These are phyloP conservation scores for Coffea humblotiana DNA, from an alignment of 305 asterid species.

Conservation along the genomic window DNA sequence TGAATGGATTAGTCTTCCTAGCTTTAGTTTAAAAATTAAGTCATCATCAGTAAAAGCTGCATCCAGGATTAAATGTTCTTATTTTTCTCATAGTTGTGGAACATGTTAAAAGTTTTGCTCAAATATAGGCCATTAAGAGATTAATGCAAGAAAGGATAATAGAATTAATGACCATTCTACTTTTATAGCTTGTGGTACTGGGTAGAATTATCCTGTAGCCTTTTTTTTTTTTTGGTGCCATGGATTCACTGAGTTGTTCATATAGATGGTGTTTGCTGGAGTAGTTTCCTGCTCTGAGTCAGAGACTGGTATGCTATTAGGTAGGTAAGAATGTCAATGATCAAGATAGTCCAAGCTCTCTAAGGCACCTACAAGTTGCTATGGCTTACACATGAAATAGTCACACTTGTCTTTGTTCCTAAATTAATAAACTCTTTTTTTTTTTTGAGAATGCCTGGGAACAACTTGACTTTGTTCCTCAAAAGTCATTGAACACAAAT, in stretches of 20 bases:
- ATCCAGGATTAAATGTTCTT: not conserved
- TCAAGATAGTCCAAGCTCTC: not conserved
- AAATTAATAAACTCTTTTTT: no score
- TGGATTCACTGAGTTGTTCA: not conserved
- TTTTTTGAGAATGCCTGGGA: no score
- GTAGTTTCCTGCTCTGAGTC: conserved; percentile 1
- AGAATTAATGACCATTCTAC: not conserved
- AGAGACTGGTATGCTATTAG: not conserved
- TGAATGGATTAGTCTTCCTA: not conserved
- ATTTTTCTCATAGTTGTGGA: not conserved
- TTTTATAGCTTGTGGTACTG: not conserved
- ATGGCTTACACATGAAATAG: not conserved
- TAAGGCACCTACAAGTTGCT: not conserved
- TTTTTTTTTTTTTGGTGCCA: conserved; percentile 10
- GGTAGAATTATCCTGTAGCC: conserved; percentile 1
- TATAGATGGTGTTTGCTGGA: not conserved
- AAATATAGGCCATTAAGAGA: not conserved
- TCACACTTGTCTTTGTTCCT: not conserved
- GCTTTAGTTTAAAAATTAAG: not conserved
- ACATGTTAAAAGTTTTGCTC: no score
- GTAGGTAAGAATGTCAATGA: not conserved
- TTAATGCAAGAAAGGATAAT: not conserved
- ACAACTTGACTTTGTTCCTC: not conserved
- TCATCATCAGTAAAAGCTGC: not conserved
- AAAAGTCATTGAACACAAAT: not conserved